Evolutionary conservation across 1,284 basidiomycete species (phyloP).

Genomic region (Psilocybe mexicana): DNA sequence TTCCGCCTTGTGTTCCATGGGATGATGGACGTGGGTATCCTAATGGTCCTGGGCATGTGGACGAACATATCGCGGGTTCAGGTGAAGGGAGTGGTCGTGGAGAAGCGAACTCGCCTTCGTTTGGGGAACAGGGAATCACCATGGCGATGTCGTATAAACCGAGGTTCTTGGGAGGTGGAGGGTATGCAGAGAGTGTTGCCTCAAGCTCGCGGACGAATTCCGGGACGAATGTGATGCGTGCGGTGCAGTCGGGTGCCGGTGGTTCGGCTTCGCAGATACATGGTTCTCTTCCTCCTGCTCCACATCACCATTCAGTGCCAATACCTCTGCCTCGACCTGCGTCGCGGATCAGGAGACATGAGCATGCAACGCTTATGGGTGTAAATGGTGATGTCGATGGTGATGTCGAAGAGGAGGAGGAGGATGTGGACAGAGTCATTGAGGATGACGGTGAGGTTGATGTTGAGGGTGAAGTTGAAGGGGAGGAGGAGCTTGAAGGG

Average conservation of each 20-base stretch:
- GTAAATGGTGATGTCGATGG: not conserved
- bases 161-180: conserved; percentile 21
- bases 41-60: not conserved
- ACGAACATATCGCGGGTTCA: too few relatives aligned
- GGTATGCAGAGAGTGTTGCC: not conserved
- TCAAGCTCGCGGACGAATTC: not conserved
- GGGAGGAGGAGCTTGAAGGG: not conserved
- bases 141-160: conserved; percentile 14
- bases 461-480: not conserved
- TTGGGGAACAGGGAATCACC: not conserved
- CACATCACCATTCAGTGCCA: conserved; percentile 48
- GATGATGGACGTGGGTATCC: too few relatives aligned
- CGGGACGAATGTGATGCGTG: not conserved
- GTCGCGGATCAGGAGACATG: conserved; percentile 13
- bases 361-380: not conserved
- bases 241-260: too few relatives aligned
- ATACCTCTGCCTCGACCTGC: conserved; percentile 71
- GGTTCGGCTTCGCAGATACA: too few relatives aligned
- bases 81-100: too few relatives aligned
- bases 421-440: not conserved
- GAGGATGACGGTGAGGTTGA: not conserved
- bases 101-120: conserved; percentile 7
- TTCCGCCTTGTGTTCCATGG: not conserved
- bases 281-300: too few relatives aligned
- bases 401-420: conserved; percentile 8